Conservation (phyloP, 495 filamentous ascomycete genomes). For the Neurospora sp. region DNA sequence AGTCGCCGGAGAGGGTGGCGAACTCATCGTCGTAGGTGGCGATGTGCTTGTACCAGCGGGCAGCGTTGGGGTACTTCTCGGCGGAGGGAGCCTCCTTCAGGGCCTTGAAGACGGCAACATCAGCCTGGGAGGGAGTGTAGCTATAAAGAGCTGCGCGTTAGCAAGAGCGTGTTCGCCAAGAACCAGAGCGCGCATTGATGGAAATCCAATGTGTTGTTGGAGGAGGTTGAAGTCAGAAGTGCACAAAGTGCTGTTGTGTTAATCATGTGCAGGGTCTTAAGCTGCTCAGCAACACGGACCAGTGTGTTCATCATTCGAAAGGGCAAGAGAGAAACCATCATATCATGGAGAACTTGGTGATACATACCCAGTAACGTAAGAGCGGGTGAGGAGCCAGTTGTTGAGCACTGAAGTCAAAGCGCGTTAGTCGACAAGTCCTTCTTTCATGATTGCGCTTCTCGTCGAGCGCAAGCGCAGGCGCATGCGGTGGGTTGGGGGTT, state of each 20-base stretch:
- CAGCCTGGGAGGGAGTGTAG: constrained; percentile 81
- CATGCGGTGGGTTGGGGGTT: background rate
- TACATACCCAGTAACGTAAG: constrained; percentile 86
- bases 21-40: constrained; percentile 84
- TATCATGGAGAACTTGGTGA: background rate
- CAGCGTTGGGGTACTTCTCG: constrained; percentile 84
- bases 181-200: background rate
- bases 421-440: constrained; percentile 3
- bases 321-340: constrained; percentile 1
- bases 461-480: background rate
- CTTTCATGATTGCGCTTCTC: background rate
- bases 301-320: constrained; percentile 72
- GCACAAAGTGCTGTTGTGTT: constrained; percentile 63
- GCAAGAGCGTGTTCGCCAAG: background rate
- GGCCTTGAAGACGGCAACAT: constrained; percentile 89
- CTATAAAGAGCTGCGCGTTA: constrained; percentile 36
- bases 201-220: background rate
- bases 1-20: constrained; percentile 80
- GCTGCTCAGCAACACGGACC: constrained; percentile 99
- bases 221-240: constrained; percentile 56
- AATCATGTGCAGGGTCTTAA: constrained; percentile 93
- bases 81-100: constrained; percentile 63
- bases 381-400: constrained; percentile 79
- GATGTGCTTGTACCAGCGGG: constrained; percentile 99
- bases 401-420: constrained; percentile 61